phyloP scores from a whole-genome alignment of 1,284 basidiomycete species.

The Microbotryum saponariae region DNA sequence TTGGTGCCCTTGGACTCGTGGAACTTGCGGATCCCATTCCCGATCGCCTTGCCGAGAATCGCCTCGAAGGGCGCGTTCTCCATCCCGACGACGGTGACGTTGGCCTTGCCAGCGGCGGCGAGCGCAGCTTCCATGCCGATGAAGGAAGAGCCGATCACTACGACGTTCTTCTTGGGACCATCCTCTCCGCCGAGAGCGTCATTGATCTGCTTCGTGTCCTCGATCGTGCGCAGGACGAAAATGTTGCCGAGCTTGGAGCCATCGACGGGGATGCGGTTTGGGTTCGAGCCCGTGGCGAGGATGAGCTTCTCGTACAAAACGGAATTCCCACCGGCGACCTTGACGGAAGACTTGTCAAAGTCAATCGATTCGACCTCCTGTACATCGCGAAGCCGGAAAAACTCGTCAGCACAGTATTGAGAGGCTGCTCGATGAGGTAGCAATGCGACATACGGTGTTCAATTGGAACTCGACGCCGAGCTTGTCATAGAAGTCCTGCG shows the following conservation, averaged over 20 bases:
- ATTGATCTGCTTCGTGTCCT: slow-evolving; percentile 69
- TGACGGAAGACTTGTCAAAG: slow-evolving; percentile 48
- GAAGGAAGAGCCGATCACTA: slow-evolving; percentile 83
- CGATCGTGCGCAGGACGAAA: slow-evolving; percentile 62
- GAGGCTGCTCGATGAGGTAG: background rate
- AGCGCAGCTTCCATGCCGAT: slow-evolving; percentile 87
- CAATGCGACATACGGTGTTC: slow-evolving; percentile 50
- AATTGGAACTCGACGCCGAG: slow-evolving; percentile 68
- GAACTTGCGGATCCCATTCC: slow-evolving; percentile 72
- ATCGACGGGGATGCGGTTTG: slow-evolving; percentile 63
- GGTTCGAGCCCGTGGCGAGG: slow-evolving; percentile 43
- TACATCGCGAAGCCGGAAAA: background rate
- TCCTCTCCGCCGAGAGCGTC: slow-evolving; percentile 42
- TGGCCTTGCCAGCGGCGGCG: slow-evolving; percentile 61
- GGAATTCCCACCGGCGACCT: slow-evolving; percentile 39
- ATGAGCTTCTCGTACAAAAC: slow-evolving; percentile 42
- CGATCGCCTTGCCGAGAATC: slow-evolving; percentile 74
- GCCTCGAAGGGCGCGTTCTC: slow-evolving; percentile 73
- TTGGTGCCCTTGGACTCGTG: slow-evolving; percentile 59
- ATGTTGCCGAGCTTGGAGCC: slow-evolving; percentile 72
- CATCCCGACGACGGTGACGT: slow-evolving; percentile 62
- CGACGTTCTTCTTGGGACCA: slow-evolving; percentile 53
- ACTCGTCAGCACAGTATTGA: background rate
- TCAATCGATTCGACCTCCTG: slow-evolving; percentile 63
- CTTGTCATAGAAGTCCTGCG: slow-evolving; percentile 66